Evolutionary conservation across 441 rosid species (phyloP), one percentile per base, ranked within the genome.

Genomic region (Adansonia gregorii): DNA sequence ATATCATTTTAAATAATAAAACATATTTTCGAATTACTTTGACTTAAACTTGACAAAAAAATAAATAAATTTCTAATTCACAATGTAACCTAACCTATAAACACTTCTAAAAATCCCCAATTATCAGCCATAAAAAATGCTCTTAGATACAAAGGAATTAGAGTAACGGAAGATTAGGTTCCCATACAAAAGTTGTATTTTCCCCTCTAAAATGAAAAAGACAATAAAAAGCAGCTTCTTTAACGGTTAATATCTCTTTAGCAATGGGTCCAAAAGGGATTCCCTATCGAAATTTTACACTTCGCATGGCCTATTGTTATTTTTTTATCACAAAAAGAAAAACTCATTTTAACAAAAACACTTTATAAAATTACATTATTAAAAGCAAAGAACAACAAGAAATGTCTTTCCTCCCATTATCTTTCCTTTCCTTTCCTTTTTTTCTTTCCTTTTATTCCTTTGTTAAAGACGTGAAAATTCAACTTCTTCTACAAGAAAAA

Each of bases 321-420:
- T 76, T 54, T 70, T 74, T 78, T 63, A 76, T 60, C 76, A 63
- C 76, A 10, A 77, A 82, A 81, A 45, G 45, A 63, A 84, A 82
- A 86, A 80, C 81, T 79, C 77, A 82, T 83, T 86, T 86, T 85
- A 56, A 24, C 22, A 39, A 63, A 73, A 75, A 46, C 73, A 80
- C 86, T 88, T 88, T 84, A 82, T 76, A 76, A 71, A 71, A 60
- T 83, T 82, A 67, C 91, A 86, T 88, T 24, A 24, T 24, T 77
- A 83, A 88, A 88, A 90, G 92, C 66, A 83, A 88, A 82, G 91
- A 75, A 81, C 82, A 82, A 83, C 83, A 78, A 80, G 54, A 73
- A 79, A 78, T 72, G 70, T 83, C 88, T 87, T 74, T 24, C 72
- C 59, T 24, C 27, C 55, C 27, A 45, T 75, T 69, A 20, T 65